Conservation (phyloP, 176 grass and related monocot species). For the Bolboschoenus planiculmis region DNA sequence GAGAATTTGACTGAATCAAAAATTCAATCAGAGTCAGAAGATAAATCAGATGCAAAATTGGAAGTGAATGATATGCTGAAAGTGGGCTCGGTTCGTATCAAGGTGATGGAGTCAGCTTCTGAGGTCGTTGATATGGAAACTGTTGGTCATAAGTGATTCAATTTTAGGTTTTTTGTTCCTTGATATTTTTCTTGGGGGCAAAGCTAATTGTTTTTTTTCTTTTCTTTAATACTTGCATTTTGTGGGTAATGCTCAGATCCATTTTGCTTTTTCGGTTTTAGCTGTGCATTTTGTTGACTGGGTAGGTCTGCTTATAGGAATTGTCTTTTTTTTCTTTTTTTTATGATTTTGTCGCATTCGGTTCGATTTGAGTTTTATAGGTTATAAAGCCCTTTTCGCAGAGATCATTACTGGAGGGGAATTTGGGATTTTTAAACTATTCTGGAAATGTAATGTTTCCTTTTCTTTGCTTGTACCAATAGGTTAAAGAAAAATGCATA, state of each 20-base stretch:
- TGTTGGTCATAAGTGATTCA: not conserved
- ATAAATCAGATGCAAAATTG: slow-evolving; percentile 6
- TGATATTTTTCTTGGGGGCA: not conserved
- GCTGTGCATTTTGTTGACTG: slow-evolving; percentile 25
- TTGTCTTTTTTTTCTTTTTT: slow-evolving; percentile 1
- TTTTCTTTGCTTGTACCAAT: slow-evolving; percentile 6
- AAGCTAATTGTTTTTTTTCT: slow-evolving; percentile 24
- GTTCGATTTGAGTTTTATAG: not conserved
- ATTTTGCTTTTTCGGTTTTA: slow-evolving; percentile 21
- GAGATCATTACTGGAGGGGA: slow-evolving; percentile 9
- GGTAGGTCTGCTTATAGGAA: slow-evolving; percentile 28
- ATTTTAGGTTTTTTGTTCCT: not conserved
- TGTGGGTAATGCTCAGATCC: slow-evolving; percentile 1
- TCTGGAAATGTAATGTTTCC: not conserved
- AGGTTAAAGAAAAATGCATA: slow-evolving; percentile 7
- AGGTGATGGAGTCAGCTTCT: slow-evolving; percentile 41
- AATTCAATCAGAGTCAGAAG: not conserved
- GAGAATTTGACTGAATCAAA: not conserved
- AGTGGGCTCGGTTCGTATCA: slow-evolving; percentile 59
- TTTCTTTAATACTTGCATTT: slow-evolving; percentile 5
- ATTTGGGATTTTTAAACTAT: not conserved
- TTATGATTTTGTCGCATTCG: not conserved
- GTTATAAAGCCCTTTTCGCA: slow-evolving; percentile 17
- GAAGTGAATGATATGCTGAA: slow-evolving; percentile 35
- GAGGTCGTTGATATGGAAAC: slow-evolving; percentile 28